Evolutionary conservation across 2,329 filamentous ascomycete genomes (phyloP).

Genomic region (Stemphylium beticola): DNA sequence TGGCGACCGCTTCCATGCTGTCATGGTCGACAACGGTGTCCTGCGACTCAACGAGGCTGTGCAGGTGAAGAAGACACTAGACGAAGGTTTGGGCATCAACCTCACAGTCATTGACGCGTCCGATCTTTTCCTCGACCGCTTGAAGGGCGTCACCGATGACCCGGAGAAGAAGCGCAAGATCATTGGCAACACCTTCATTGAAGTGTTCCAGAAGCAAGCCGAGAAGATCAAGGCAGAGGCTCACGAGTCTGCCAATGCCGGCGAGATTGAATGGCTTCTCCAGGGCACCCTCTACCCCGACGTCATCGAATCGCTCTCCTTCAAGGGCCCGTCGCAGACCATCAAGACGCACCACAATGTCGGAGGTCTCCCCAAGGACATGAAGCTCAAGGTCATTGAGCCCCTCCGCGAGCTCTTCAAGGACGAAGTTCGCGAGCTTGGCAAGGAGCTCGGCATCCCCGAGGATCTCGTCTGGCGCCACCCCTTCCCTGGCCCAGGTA

Average conservation of each 20-base stretch:
- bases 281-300: slow-evolving; percentile 86
- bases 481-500: slow-evolving; percentile 76
- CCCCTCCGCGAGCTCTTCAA: slow-evolving; percentile 83
- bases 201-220: slow-evolving; percentile 82
- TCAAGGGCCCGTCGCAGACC: slow-evolving; percentile 73
- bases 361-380: slow-evolving; percentile 68
- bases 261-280: slow-evolving; percentile 82
- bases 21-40: slow-evolving; percentile 84
- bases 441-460: slow-evolving; percentile 72
- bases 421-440: slow-evolving; percentile 76
- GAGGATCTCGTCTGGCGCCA: slow-evolving; percentile 80
- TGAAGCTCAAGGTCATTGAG: slow-evolving; percentile 75
- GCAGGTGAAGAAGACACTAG: slow-evolving; percentile 79
- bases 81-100: slow-evolving; percentile 83
- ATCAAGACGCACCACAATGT: slow-evolving; percentile 80
- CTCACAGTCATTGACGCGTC: slow-evolving; percentile 83
- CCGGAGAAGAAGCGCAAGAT: slow-evolving; percentile 92
- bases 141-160: slow-evolving; percentile 74
- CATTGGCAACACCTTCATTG: slow-evolving; percentile 82
- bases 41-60: slow-evolving; percentile 86
- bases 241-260: slow-evolving; percentile 69
- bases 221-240: slow-evolving; percentile 75
- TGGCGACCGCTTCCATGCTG: slow-evolving; percentile 80
- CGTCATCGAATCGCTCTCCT: slow-evolving; percentile 73
- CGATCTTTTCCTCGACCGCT: slow-evolving; percentile 75